phyloP scores from a whole-genome alignment of 2,329 filamentous ascomycete genomes.

The Penicillium frequentans region DNA sequence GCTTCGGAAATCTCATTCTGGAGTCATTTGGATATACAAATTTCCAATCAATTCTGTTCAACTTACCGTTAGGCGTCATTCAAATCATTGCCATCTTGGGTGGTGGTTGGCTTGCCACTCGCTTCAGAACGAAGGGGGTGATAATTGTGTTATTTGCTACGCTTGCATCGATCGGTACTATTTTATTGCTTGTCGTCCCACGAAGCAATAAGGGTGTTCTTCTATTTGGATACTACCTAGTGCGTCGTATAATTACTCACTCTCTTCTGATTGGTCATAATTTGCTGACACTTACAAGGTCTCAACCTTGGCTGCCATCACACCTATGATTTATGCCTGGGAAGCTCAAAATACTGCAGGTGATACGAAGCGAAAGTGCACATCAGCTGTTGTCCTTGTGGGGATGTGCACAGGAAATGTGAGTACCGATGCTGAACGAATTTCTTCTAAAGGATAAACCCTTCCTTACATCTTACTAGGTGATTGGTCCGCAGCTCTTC shows the following conservation, averaged over 20 bases:
- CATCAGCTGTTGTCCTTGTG: constrained; percentile 35
- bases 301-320: constrained; percentile 35
- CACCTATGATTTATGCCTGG: constrained; percentile 38
- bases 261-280: not conserved
- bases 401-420: constrained; percentile 41
- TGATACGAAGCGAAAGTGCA: constrained; percentile 40
- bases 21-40: constrained; percentile 43
- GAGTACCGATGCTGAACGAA: not conserved
- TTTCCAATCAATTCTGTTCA: constrained; percentile 44
- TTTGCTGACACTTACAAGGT: constrained; percentile 9
- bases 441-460: not conserved
- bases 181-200: constrained; percentile 52
- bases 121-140: constrained; percentile 45
- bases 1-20: constrained; percentile 44
- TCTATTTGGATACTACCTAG: constrained; percentile 54
- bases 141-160: constrained; percentile 43
- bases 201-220: constrained; percentile 50
- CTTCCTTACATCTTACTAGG: not conserved
- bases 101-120: constrained; percentile 43
- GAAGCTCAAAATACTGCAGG: constrained; percentile 39
- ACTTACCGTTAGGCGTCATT: constrained; percentile 42
- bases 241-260: constrained; percentile 16
- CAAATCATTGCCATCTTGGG: constrained; percentile 39
- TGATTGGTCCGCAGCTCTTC: constrained; percentile 35
- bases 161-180: constrained; percentile 43